A percentile compares a stretch with the other conserved stretches of the same genome.
Evolutionary conservation across 768 basidiomycete genomes (phyloP).

Genomic region (Suillus subluteus): DNA sequence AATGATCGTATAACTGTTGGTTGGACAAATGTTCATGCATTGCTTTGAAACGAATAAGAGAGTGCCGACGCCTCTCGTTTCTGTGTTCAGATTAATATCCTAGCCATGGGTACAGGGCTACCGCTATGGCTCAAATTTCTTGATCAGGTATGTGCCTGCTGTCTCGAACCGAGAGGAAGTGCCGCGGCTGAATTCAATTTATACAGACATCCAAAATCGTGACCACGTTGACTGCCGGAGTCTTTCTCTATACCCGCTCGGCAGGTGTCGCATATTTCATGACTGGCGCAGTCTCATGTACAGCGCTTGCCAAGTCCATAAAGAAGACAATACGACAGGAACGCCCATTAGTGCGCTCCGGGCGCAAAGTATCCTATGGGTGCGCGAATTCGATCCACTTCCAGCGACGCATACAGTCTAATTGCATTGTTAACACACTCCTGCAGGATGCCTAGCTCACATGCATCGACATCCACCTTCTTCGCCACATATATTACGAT

Average conservation of each 20-base stretch:
- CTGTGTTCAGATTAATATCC: no score
- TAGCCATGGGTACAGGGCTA: not conserved
- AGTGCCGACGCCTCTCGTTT: no score
- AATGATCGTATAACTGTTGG: no score
- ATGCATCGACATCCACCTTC: slow-evolving; percentile 70
- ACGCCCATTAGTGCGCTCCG: slow-evolving; percentile 50
- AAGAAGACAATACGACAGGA: slow-evolving; percentile 68
- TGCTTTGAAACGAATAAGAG: not conserved
- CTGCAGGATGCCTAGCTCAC: slow-evolving; percentile 82
- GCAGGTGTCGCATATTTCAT: slow-evolving; percentile 63
- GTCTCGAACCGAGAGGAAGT: not conserved
- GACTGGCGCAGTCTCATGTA: slow-evolving; percentile 58
- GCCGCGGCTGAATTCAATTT: not conserved
- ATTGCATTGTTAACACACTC: not conserved
- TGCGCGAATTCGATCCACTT: slow-evolving; percentile 34
- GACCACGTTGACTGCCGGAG: slow-evolving; percentile 49
- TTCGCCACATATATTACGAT: slow-evolving; percentile 64
- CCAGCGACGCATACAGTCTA: not conserved
- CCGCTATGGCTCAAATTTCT: slow-evolving; percentile 35
- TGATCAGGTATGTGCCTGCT: slow-evolving; percentile 29
- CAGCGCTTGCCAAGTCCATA: slow-evolving; percentile 58
- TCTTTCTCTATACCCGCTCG: slow-evolving; percentile 64
- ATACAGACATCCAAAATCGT: slow-evolving; percentile 63
- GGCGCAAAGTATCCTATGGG: slow-evolving; percentile 68
- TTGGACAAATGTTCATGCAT: no score